Evolutionary conservation across 176 grass and related monocot species (phyloP).

Genomic region (Elymus sibiricus): DNA sequence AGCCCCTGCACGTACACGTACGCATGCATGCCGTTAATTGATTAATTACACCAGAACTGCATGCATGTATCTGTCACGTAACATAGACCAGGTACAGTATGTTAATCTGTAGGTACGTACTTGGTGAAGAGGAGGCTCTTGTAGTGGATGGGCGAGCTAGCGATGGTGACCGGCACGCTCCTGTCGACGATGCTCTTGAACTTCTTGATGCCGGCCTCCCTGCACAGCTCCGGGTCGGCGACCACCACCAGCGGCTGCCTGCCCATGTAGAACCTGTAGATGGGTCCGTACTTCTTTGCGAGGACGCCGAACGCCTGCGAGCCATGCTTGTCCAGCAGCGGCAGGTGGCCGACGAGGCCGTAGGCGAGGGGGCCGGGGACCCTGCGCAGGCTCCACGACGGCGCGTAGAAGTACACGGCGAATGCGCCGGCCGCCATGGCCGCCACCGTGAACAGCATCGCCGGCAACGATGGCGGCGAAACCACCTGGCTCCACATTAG

Average conservation of each 20-base stretch:
- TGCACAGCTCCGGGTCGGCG: slow-evolving; percentile 33
- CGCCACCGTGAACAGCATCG: too few species aligned
- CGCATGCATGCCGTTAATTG: too few species aligned
- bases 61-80: too few species aligned
- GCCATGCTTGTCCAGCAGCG: slow-evolving; percentile 49
- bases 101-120: not conserved
- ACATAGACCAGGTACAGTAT: too few species aligned
- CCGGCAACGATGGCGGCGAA: too few species aligned
- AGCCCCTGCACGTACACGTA: too few species aligned
- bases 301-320: slow-evolving; percentile 32
- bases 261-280: slow-evolving; percentile 43
- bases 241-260: slow-evolving; percentile 39
- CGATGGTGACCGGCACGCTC: not conserved
- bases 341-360: slow-evolving; percentile 50
- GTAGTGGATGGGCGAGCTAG: not conserved
- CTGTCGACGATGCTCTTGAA: not conserved
- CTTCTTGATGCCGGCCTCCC: not conserved
- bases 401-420: not conserved
- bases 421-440: too few species aligned
- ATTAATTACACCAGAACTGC: too few species aligned
- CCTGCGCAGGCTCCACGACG: slow-evolving; percentile 42
- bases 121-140: not conserved
- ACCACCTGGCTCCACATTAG: too few species aligned
- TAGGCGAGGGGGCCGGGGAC: slow-evolving; percentile 37
- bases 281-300: slow-evolving; percentile 41